Base-by-base conservation (phyloP, 164 flowering plant species). In the Sedum album region DNA sequence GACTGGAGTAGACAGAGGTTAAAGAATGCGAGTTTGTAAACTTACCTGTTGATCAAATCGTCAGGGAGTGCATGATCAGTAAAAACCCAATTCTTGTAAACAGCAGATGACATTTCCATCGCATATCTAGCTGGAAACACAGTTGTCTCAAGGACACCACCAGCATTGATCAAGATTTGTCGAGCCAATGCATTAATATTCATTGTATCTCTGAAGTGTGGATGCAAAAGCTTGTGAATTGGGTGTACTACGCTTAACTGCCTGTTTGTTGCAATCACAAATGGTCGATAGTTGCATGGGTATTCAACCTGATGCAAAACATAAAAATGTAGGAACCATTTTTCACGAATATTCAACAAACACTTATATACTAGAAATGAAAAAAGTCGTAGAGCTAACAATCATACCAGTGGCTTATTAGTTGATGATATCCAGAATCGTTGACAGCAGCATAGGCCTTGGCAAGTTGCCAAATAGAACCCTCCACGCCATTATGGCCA, bases 171-270 rank as follows among this genome's bases (percentile, higher is more conserved):
- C 72, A 91, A 90, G 62, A 80, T 84, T 44, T 90, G 96, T 33
- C 97, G 75, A 57, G 90, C 96, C 63, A 85, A 65, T 23, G 99
- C 96, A 70, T 94, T 90, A 57, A 94, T 88, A 67, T 86, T 77
- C 92, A 87, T 87, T 23, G 99, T 90, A 73, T 94, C 93, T 18
- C 87, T 83, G 76, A 83, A 94, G 55, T 94, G 97, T 15, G 99
- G 97, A 30, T 84, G 84, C 77, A 94, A 66, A 46, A 94, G 95
- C 79, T 94, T 90, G 69, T 82, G 71, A 67, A 91, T 85, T 13
- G 96, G 97, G 70, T 94, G 97, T 67, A 91, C 73, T 67, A 82
- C 87, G 66, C 97, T 91, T 71, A 91, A 64, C 68, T 90, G 95
- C 67, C 96, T 77, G 57, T 90, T 83, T 18, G 92, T 83, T 13